phyloP scores from a whole-genome alignment of 768 basidiomycete species.

The Lentinus brumalis region DNA sequence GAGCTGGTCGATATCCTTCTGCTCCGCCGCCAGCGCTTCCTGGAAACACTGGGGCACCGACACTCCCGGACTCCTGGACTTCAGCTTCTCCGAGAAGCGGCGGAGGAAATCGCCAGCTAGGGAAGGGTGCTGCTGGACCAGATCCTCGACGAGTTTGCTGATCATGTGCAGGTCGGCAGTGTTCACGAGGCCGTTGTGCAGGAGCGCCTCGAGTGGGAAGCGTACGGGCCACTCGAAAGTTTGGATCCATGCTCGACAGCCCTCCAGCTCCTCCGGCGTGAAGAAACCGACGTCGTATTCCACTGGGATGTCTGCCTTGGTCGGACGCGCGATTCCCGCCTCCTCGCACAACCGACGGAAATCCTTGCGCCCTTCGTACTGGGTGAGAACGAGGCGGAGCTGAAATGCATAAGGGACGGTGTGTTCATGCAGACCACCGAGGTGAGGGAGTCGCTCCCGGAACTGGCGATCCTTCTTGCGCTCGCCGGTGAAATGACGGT shows the following conservation, averaged over 20 bases:
- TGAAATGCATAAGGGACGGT: constrained; percentile 74
- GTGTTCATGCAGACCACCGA: constrained; percentile 55
- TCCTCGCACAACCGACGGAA: constrained; percentile 58
- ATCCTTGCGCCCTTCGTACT: constrained; percentile 47
- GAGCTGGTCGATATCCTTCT: background rate
- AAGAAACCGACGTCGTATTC: constrained; percentile 50
- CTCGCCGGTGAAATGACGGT: constrained; percentile 49
- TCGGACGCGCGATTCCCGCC: constrained; percentile 42
- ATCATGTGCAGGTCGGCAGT: constrained; percentile 56
- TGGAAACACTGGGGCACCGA: constrained; percentile 49
- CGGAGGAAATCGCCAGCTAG: constrained; percentile 54
- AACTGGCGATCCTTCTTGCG: constrained; percentile 43
- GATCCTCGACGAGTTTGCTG: constrained; percentile 42
- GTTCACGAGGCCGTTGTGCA: constrained; percentile 63
- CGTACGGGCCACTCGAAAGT: constrained; percentile 64
- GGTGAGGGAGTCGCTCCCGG: constrained; percentile 57
- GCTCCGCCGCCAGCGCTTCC: constrained; percentile 28
- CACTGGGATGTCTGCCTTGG: constrained; percentile 48
- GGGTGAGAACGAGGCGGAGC: constrained; percentile 60
- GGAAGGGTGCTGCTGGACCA: constrained; percentile 37
- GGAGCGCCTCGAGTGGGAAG: constrained; percentile 74
- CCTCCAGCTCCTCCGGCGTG: constrained; percentile 43
- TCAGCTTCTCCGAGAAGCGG: constrained; percentile 53
- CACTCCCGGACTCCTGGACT: constrained; percentile 43
- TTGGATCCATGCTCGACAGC: constrained; percentile 44